A percentile compares a stretch with the other conserved stretches of the same genome.
These are phyloP conservation scores for Yarrowia sp. DNA, from an alignment of 805 yeast genomes.

Conservation along the genomic window DNA sequence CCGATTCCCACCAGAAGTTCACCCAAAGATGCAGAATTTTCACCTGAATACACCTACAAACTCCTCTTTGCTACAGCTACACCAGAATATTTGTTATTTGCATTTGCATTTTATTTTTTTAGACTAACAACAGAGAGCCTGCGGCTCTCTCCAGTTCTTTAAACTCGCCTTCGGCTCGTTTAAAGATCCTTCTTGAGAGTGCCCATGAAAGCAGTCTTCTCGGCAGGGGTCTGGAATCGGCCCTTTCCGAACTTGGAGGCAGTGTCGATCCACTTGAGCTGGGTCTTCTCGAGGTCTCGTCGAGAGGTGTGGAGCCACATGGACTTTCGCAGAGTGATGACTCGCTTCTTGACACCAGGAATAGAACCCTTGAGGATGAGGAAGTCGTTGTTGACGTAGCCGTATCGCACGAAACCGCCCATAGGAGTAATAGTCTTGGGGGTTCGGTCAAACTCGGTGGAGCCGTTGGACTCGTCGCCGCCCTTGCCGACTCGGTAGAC, in stretches of 20 bases:
- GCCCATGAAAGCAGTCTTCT: conserved; percentile 99
- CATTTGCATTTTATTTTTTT: neutral
- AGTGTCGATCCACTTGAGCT: conserved; percentile 99
- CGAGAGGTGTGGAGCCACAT: conserved; percentile 97
- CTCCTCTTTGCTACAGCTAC: too few relatives aligned
- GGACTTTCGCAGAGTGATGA: conserved; percentile 98
- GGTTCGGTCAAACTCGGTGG: conserved; percentile 99
- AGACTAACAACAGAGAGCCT: too few relatives aligned
- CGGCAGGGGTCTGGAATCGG: conserved; percentile 99
- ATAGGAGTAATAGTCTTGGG: conserved; percentile 99
- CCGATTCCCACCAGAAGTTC: too few relatives aligned
- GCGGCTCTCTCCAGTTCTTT: too few relatives aligned
- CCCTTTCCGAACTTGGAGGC: conserved; percentile 99
- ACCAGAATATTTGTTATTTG: too few relatives aligned
- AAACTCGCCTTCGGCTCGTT: neutral
- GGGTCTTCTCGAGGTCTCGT: conserved; percentile 94
- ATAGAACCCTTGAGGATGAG: conserved; percentile 97
- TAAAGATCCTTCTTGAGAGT: conserved; percentile 95
- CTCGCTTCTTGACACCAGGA: conserved; percentile 99
- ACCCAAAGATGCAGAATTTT: too few relatives aligned
- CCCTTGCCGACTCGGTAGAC: conserved; percentile 98
- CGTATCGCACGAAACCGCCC: conserved; percentile 99
- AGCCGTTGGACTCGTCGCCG: conserved; percentile 91
- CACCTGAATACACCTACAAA: too few relatives aligned
- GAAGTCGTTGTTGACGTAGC: conserved; percentile 97